These are phyloP conservation scores for Aspergillus ostianus DNA, from an alignment of 495 filamentous ascomycete genomes.

Conservation along the genomic window DNA sequence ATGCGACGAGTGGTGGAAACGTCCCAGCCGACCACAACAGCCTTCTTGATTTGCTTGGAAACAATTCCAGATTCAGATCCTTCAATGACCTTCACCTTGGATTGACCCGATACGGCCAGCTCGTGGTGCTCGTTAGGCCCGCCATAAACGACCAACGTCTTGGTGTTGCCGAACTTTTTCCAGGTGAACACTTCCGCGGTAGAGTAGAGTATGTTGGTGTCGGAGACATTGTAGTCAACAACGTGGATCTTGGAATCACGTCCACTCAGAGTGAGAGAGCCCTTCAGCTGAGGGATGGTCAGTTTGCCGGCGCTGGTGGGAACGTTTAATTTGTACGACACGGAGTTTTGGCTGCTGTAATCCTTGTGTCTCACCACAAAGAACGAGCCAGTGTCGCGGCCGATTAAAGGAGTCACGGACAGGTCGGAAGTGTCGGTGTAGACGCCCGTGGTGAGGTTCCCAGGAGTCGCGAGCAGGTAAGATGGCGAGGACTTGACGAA, in stretches of 20 bases:
- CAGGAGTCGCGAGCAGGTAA: slow-evolving; percentile 56
- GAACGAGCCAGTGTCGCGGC: slow-evolving; percentile 55
- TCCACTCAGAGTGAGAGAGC: slow-evolving; percentile 61
- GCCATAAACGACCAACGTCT: slow-evolving; percentile 68
- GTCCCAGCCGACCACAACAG: slow-evolving; percentile 58
- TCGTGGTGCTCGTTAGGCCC: slow-evolving; percentile 70
- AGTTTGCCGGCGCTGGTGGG: slow-evolving; percentile 60
- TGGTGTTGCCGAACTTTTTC: slow-evolving; percentile 59
- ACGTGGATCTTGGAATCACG: slow-evolving; percentile 76
- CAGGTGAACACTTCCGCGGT: slow-evolving; percentile 75
- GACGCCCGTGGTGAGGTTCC: slow-evolving; percentile 45
- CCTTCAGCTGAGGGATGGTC: slow-evolving; percentile 62
- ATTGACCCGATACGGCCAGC: slow-evolving; percentile 50
- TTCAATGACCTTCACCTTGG: slow-evolving; percentile 46
- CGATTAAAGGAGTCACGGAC: slow-evolving; percentile 58
- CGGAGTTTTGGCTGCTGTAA: slow-evolving; percentile 54
- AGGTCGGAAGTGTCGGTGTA: slow-evolving; percentile 51
- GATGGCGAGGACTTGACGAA: slow-evolving; percentile 68
- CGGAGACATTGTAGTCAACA: slow-evolving; percentile 67
- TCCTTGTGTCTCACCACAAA: slow-evolving; percentile 64
- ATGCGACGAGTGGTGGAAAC: slow-evolving; percentile 51
- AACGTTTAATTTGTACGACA: slow-evolving; percentile 60
- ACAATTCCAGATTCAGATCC: slow-evolving; percentile 38
- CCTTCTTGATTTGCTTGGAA: slow-evolving; percentile 41
- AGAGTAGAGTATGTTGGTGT: slow-evolving; percentile 67